Base-by-base conservation (phyloP, 768 basidiomycete species). In the Cystobasidium tubakii region DNA sequence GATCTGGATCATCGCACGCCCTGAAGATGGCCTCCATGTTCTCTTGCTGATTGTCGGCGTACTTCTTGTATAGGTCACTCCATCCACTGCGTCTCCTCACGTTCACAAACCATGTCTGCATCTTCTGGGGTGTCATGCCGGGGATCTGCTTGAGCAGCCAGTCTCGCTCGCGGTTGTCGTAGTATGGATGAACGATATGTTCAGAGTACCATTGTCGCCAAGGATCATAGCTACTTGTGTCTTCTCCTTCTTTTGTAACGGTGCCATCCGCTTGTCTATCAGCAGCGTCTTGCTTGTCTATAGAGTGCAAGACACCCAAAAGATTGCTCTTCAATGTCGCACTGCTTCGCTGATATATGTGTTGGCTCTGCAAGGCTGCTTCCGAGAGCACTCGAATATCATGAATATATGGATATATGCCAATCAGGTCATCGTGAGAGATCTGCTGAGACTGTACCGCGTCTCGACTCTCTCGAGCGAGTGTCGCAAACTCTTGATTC, bases 21-120 rank as follows among this genome's bases (percentile, higher is more conserved):
- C 29, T 29, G 57, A 60, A 60, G 27, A 60, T 60, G 33, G 66
- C 66, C 54, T 50, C 64, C 53, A 74, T 34, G 25, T 39, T 57
- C 23, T 55, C 36, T 42, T 19, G 46, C 44, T 66, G 60, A 9
- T 42, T 44, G 17, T 64, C 64, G 23, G 65, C 66, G 21, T 57
- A 44, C 33, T 50, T 33, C 13, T 66, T 66, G 50, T 60, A 67
- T 1, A 74, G 62, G 12, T 74, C 73, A 10, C 39, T 43, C 73
- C 73, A 74, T 1, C 65, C 65, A 15, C 64, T 54, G 4, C 73
- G 73, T 23, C 73, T 50, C 12, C 73, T 63, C 17, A 36, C 39
- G 55, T 74, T 74, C 50, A 57, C 55, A 50, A 74, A 67, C 73
- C 73, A 74, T 63, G 46, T 66, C 10, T 44, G 43, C 46, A 66